phyloP scores from a whole-genome alignment of 2,329 filamentous ascomycete species.

The Penicillium paneum region DNA sequence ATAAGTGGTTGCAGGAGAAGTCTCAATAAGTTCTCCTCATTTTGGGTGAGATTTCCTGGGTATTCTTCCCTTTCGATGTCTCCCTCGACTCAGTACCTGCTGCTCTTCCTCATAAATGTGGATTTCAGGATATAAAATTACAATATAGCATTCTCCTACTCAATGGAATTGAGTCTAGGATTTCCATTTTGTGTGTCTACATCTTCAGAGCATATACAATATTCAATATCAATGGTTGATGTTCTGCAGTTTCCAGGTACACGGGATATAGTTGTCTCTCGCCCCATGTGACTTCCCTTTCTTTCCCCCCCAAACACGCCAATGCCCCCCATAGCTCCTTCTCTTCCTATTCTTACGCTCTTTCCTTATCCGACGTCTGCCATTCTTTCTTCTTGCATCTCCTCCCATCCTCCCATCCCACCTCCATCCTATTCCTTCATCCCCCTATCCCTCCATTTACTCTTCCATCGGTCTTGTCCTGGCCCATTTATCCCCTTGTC shows the following conservation, averaged over 20 bases:
- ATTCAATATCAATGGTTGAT: neutral
- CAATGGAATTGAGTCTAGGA: neutral
- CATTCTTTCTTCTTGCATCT: constrained; percentile 3
- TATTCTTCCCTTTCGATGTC: neutral
- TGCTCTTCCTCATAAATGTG: constrained; percentile 5
- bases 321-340: neutral
- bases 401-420: constrained; percentile 15
- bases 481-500: neutral
- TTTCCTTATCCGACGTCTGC: neutral
- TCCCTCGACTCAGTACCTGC: neutral
- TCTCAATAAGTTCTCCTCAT: constrained; percentile 20
- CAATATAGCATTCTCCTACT: neutral
- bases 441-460: constrained; percentile 23
- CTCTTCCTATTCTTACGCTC: neutral
- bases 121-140: neutral
- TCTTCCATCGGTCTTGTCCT: constrained; percentile 16
- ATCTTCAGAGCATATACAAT: neutral
- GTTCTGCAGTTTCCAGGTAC: neutral
- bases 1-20: constrained; percentile 59
- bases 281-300: constrained; percentile 4
- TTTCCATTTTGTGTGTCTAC: neutral
- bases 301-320: neutral
- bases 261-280: neutral
- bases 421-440: constrained; percentile 33
- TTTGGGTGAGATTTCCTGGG: neutral